Percentiles rank a stretch among this genome's conserved stretches.
Evolutionary conservation across 139 green algal genomes (phyloP).

Genomic region (Coccomyxa sp.): DNA sequence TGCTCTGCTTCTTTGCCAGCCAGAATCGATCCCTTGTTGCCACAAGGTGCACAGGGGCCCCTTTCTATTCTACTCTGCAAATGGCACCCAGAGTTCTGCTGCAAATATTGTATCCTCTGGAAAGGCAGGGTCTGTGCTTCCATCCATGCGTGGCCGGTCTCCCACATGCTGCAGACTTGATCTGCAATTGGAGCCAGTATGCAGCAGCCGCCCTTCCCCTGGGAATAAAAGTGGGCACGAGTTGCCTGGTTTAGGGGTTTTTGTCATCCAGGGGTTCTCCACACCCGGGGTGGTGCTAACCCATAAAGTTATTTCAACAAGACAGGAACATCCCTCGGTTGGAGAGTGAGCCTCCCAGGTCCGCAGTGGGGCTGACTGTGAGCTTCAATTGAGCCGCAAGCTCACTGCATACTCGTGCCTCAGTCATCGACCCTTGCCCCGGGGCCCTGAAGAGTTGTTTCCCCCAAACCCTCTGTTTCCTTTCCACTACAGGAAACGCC

Average conservation of each 20-base stretch:
- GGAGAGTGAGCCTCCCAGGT: background rate
- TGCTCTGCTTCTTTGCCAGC: conserved; percentile 46
- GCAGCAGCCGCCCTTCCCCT: background rate
- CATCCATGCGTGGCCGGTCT: background rate
- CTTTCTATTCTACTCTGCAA: background rate
- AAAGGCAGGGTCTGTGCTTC: background rate
- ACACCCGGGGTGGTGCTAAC: too few relatives aligned
- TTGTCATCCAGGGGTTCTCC: too few relatives aligned
- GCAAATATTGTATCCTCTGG: background rate
- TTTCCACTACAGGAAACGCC: background rate
- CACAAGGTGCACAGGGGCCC: conserved; percentile 33
- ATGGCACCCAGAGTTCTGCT: background rate
- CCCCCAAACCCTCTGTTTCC: background rate
- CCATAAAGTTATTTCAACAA: too few relatives aligned
- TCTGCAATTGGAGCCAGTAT: background rate
- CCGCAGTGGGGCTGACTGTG: background rate
- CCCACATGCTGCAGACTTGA: background rate
- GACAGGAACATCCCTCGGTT: too few relatives aligned
- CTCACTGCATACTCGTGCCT: background rate
- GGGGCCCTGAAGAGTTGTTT: background rate
- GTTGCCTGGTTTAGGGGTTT: too few relatives aligned
- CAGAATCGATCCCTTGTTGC: conserved; percentile 51
- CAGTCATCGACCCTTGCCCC: background rate
- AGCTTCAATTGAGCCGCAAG: too few relatives aligned
- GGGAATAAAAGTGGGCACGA: too few relatives aligned